phyloP scores from a whole-genome alignment of 805 yeast species.

The Vanderwaltozyma tropicalis region DNA sequence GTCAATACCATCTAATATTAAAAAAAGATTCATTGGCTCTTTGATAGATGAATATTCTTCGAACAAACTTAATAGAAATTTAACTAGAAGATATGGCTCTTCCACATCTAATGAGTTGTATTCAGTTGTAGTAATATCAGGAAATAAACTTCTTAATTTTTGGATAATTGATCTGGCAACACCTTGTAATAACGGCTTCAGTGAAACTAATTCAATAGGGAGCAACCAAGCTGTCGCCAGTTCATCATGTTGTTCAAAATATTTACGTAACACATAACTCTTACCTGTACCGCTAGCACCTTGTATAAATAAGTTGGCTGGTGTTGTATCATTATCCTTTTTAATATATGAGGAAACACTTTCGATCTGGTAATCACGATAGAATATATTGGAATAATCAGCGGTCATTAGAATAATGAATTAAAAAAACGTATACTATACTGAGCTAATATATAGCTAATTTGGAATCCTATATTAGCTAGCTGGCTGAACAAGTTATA shows the following conservation, averaged over 20 bases:
- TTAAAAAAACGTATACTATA: too few species aligned
- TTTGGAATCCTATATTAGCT: too few species aligned
- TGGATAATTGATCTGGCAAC: slow-evolving; percentile 18
- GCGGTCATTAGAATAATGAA: background rate
- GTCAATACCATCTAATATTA: slow-evolving; percentile 27
- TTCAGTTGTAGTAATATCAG: slow-evolving; percentile 6
- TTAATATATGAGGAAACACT: slow-evolving; percentile 15
- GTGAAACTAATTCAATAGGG: slow-evolving; percentile 24
- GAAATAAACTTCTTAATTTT: slow-evolving; percentile 10
- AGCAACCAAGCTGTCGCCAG: slow-evolving; percentile 14
- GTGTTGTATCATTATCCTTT: slow-evolving; percentile 13
- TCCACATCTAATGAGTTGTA: slow-evolving; percentile 25
- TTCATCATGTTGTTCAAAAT: slow-evolving; percentile 10
- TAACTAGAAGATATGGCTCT: slow-evolving; percentile 20
- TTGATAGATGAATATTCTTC: slow-evolving; percentile 6
- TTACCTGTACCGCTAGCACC: slow-evolving; percentile 26
- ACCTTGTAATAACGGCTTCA: slow-evolving; percentile 26
- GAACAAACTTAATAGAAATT: slow-evolving; percentile 11
- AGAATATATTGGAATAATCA: slow-evolving; percentile 1
- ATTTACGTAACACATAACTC: slow-evolving; percentile 14
- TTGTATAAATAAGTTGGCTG: slow-evolving; percentile 20
- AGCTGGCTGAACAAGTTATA: too few species aligned
- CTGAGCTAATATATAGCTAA: too few species aligned
- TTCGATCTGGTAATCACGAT: slow-evolving; percentile 19
- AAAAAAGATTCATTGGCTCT: slow-evolving; percentile 7